Conservation (phyloP, 495 filamentous ascomycete species). For the Saxophila tyrrhenica region DNA sequence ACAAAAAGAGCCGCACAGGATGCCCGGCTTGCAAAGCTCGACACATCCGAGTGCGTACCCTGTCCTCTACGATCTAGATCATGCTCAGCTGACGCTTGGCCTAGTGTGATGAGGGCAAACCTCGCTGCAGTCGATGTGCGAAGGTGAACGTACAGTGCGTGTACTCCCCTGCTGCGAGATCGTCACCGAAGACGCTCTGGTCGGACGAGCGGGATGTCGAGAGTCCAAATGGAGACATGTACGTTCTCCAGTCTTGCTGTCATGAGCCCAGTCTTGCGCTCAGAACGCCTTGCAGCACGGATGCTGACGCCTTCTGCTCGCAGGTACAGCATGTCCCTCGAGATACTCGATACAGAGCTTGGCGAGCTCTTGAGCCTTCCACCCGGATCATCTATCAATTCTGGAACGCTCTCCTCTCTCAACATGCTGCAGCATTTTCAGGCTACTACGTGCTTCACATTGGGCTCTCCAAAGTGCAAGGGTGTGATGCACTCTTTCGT, state of each 20-base stretch:
- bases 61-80: background rate
- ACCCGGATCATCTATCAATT: background rate
- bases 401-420: background rate
- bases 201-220: background rate
- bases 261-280: background rate
- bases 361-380: background rate
- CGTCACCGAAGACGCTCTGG: background rate
- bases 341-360: background rate
- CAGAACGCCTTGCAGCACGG: too few species aligned
- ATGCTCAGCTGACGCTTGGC: background rate
- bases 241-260: background rate
- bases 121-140: background rate
- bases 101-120: background rate
- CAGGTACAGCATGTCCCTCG: background rate
- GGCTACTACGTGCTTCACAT: background rate
- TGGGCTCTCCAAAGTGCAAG: background rate
- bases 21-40: constrained; percentile 1
- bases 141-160: background rate
- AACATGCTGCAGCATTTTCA: constrained; percentile 7
- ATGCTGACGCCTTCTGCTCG: background rate
- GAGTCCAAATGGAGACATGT: background rate
- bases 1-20: constrained; percentile 2
- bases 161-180: background rate
- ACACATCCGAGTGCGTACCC: background rate
- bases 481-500: constrained; percentile 1